Evolutionary conservation across 345 rosid species (phyloP), one percentile per base, ranked within the genome.

Genomic region (Pugionium dolabratum): DNA sequence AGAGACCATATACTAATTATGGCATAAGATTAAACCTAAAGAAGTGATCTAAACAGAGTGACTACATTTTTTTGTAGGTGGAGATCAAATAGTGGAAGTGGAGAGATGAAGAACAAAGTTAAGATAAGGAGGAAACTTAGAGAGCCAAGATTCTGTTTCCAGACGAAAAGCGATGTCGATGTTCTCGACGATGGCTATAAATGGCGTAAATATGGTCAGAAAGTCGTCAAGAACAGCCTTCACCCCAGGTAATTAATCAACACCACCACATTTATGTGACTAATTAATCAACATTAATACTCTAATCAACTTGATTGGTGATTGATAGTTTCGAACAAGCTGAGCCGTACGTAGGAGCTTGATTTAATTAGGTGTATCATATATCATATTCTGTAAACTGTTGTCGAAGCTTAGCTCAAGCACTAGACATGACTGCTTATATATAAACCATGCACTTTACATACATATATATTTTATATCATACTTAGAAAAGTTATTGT

Each of bases 151-250:
- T 93, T 93, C 76, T 93, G 98, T 77, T 93, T 93, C 80, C 98
- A 93, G 75, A 93, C 98, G 26, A 82, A 94, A 78, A 93, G 97
- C 48, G 98, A 93, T 31, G 83, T 93, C 2, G 98, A 93, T 79
- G 98, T 93, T 27, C 95, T 92, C 4, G 98, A 89, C 69, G 98
- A 92, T 43, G 98, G 98, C 44, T 92, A 92, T 65, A 92, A 87
- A 73, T 93, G 98, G 98, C 85, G 98, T 64, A 93, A 93, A 81
- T 93, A 93, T 70, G 98, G 98, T 69, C 98, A 93, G 79, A 93
- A 93, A 82, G 84, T 93, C 25, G 98, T 93, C 77, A 93, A 93
- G 71, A 89, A 93, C 80, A 93, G 98, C 72, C 97, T 93, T 70
- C 97, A 93, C 71, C 98, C 98, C 6, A 86, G 98, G 98, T 89